A percentile compares a stretch with the other conserved stretches of the same genome.
These are phyloP conservation scores for Beauveria medogensis DNA, from an alignment of 2,329 filamentous ascomycete species.

Conservation along the genomic window DNA sequence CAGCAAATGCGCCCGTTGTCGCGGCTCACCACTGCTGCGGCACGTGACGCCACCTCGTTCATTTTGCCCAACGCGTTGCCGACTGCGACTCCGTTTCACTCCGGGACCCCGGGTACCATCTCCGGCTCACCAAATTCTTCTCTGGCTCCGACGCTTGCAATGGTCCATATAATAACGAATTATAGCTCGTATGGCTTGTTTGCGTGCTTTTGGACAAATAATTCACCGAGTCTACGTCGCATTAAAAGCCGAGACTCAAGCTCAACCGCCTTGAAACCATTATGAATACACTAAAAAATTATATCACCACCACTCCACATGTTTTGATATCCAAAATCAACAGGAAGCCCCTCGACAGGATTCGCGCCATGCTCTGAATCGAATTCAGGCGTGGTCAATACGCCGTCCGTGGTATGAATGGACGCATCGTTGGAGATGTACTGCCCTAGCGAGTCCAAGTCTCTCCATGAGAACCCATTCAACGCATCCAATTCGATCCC, in stretches of 20 bases:
- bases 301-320: conserved; percentile 12
- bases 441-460: conserved; percentile 51
- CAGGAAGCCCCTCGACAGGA: conserved; percentile 3
- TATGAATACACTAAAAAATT: conserved; percentile 4
- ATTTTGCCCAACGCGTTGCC: background rate
- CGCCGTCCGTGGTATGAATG: conserved; percentile 18
- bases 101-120: background rate
- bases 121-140: background rate
- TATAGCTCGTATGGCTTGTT: background rate
- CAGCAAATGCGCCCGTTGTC: background rate
- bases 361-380: conserved; percentile 19
- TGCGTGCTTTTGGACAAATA: background rate
- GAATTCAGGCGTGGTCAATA: conserved; percentile 19
- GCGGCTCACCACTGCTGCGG: background rate
- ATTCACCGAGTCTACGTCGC: background rate
- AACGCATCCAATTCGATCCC: conserved; percentile 33
- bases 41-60: conserved; percentile 8
- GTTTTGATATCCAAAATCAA: conserved; percentile 12
- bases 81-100: background rate
- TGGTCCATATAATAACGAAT: background rate
- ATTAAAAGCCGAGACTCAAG: background rate
- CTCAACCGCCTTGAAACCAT: background rate
- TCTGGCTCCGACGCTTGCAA: no score
- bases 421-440: conserved; percentile 29
- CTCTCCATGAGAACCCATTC: conserved; percentile 54